phyloP scores from a whole-genome alignment of 2,329 filamentous ascomycete genomes.

The Ceratocystis destructans region DNA sequence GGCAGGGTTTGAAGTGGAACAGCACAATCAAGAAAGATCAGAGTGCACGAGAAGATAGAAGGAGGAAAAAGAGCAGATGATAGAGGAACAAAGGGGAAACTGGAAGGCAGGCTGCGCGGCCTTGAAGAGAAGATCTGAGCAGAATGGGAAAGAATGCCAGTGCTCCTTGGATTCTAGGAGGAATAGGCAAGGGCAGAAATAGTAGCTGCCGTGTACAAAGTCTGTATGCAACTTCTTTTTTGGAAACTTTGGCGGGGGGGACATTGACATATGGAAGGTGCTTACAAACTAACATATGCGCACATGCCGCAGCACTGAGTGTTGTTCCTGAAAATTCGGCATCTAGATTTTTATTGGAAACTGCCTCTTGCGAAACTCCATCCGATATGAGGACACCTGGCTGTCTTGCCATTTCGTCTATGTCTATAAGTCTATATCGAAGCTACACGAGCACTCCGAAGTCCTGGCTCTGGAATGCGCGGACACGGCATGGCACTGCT shows the following conservation, averaged over 20 bases:
- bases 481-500: neutral
- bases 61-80: neutral
- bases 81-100: neutral
- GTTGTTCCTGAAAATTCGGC: neutral
- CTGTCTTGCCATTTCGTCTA: neutral
- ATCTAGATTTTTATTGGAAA: neutral
- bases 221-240: neutral
- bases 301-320: neutral
- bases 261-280: neutral
- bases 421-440: neutral
- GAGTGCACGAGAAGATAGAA: too few relatives aligned
- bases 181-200: slow-evolving; percentile 7
- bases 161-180: neutral
- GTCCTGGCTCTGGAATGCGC: neutral
- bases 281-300: neutral
- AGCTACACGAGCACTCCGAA: neutral
- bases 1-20: too few relatives aligned
- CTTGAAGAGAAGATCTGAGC: slow-evolving; percentile 2
- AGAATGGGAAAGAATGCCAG: slow-evolving; percentile 8
- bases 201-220: neutral
- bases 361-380: neutral
- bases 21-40: neutral
- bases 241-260: neutral
- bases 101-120: neutral
- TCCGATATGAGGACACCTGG: neutral